phyloP scores from a whole-genome alignment of 2,329 filamentous ascomycete species.

The Bertia moriformis region DNA sequence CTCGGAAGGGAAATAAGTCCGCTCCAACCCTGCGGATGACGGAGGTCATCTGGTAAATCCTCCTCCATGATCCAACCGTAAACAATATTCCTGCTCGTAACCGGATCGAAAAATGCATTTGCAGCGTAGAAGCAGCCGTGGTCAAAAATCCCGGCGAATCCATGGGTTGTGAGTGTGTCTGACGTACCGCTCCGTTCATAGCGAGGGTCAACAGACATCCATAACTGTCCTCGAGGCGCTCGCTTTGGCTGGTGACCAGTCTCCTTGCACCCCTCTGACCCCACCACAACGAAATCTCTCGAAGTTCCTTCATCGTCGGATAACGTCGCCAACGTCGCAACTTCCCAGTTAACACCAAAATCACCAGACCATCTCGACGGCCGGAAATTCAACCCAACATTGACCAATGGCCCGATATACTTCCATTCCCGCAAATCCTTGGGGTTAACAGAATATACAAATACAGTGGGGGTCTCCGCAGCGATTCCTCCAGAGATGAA shows the following conservation, averaged over 20 bases:
- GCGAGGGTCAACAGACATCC: conserved; percentile 22
- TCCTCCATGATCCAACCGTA: conserved; percentile 37
- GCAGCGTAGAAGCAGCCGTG: conserved; percentile 31
- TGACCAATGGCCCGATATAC: conserved; percentile 25
- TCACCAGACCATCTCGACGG: conserved; percentile 30
- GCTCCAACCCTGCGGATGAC: conserved; percentile 30
- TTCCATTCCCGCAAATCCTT: conserved; percentile 24
- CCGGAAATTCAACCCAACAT: conserved; percentile 20
- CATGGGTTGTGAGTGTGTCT: conserved; percentile 13
- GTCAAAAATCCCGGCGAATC: conserved; percentile 28
- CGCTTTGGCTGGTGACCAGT: conserved; percentile 2
- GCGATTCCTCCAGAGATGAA: conserved; percentile 30
- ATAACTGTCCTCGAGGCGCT: conserved; percentile 12
- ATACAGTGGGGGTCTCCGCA: conserved; percentile 23
- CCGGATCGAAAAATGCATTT: conserved; percentile 29
- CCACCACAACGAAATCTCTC: conserved; percentile 26
- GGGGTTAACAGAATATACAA: conserved; percentile 26
- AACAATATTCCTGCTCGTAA: conserved; percentile 21
- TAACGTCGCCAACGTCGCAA: conserved; percentile 27
- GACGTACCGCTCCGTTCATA: conserved; percentile 3
- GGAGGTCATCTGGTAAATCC: conserved; percentile 24
- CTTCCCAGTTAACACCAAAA: conserved; percentile 34
- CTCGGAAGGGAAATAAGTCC: conserved; percentile 29
- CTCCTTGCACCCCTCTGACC: conserved; percentile 23
- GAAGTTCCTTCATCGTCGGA: conserved; percentile 12